Conservation (phyloP, 371 early-diverging fungal species). For the Saksenaea oblongispora region DNA sequence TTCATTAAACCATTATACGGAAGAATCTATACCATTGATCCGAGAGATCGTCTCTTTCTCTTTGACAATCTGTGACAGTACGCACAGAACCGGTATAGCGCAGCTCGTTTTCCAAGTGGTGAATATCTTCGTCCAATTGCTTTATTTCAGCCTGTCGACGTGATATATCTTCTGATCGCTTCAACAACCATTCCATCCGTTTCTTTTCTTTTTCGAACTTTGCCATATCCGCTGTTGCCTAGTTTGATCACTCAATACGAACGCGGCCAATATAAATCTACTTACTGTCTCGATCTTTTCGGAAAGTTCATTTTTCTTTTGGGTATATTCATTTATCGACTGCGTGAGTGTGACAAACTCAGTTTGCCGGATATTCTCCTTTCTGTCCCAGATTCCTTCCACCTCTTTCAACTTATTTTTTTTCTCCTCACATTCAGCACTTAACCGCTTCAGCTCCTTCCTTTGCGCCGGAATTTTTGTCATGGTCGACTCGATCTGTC, state of each 20-base stretch:
- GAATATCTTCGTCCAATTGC: constrained; percentile 42
- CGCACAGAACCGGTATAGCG: constrained; percentile 59
- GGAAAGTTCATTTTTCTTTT: constrained; percentile 29
- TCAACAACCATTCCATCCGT: constrained; percentile 20
- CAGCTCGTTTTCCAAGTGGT: constrained; percentile 59
- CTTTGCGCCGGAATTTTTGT: constrained; percentile 51
- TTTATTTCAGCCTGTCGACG: constrained; percentile 40
- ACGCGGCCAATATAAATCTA: not conserved
- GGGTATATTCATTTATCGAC: constrained; percentile 45
- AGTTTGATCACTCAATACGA: not conserved
- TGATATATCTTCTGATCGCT: constrained; percentile 41
- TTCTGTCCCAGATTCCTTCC: constrained; percentile 45
- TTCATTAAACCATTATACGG: not conserved
- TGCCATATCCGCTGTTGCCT: constrained; percentile 20
- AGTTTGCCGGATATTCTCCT: constrained; percentile 23
- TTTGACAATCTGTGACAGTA: constrained; percentile 69
- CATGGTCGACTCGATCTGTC: constrained; percentile 33
- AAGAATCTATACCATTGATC: constrained; percentile 39
- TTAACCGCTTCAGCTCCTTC: constrained; percentile 34
- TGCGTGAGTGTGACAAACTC: constrained; percentile 24
- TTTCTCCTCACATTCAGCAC: constrained; percentile 29
- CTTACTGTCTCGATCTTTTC: constrained; percentile 11
- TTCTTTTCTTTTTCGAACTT: constrained; percentile 20
- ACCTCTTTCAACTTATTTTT: constrained; percentile 41
- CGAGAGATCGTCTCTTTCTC: constrained; percentile 56